Percentiles rank a stretch among this genome's conserved stretches.
Evolutionary conservation across 768 basidiomycete species (phyloP).

Genomic region (Serendipita indica): DNA sequence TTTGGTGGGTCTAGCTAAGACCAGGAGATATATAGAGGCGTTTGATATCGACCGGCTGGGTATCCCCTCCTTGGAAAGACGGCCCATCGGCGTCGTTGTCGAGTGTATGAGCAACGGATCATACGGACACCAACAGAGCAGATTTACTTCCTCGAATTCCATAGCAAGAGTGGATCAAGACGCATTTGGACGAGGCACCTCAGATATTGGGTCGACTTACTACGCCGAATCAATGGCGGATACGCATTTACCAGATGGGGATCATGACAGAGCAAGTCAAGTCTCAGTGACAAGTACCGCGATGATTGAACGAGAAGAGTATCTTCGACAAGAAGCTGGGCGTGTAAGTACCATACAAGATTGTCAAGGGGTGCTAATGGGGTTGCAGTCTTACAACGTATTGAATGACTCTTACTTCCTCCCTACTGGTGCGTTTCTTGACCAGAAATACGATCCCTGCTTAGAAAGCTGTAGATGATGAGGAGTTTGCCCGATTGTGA

Average conservation of each 20-base stretch:
- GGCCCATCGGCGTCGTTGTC: too few relatives aligned
- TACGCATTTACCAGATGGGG: neutral
- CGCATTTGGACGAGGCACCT: neutral
- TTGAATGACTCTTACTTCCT: conserved; percentile 5
- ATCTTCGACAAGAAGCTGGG: neutral
- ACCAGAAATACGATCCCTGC: neutral
- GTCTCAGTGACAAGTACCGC: neutral
- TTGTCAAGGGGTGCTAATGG: neutral
- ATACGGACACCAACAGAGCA: too few relatives aligned
- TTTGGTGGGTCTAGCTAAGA: too few relatives aligned
- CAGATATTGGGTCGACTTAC: neutral
- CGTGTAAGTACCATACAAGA: neutral
- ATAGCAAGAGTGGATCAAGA: neutral
- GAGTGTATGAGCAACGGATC: too few relatives aligned
- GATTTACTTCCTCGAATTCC: too few relatives aligned
- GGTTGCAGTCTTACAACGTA: neutral
- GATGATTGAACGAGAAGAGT: neutral
- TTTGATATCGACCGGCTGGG: too few relatives aligned
- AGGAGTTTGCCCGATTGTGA: neutral
- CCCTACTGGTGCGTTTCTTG: neutral
- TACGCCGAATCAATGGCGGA: conserved; percentile 2
- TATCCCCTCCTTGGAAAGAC: too few relatives aligned
- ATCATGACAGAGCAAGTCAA: neutral
- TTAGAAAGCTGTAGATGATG: neutral
- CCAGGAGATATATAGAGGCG: too few relatives aligned